Percentiles rank a stretch among this genome's conserved stretches.
Conservation (phyloP, 2,329 filamentous ascomycete genomes). For the Dothideomycetidae sp. region DNA sequence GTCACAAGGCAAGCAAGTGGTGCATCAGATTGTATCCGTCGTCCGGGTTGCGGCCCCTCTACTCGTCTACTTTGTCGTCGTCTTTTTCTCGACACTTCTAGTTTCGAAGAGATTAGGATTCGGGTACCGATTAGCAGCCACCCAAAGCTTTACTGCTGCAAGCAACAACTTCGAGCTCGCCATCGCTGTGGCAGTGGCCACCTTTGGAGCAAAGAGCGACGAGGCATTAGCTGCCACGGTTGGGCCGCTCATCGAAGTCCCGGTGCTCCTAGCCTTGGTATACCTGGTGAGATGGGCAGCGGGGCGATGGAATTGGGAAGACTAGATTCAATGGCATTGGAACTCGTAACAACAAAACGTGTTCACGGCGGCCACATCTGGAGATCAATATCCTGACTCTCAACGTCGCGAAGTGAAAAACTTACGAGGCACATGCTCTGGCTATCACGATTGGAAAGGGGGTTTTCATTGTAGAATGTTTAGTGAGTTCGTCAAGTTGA, state of each 20-base stretch:
- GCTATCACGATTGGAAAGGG: too few species aligned
- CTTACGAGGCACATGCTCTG: too few species aligned
- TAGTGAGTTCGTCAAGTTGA: too few species aligned
- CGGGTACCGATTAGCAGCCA: conserved; percentile 53
- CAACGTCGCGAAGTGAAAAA: too few species aligned
- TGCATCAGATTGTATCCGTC: conserved; percentile 72
- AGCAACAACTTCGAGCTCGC: conserved; percentile 91
- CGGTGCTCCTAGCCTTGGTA: conserved; percentile 62
- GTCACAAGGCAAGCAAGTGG: conserved; percentile 60
- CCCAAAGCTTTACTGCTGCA: conserved; percentile 76
- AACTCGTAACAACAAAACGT: too few species aligned
- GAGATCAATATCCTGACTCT: too few species aligned
- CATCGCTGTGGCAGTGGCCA: conserved; percentile 74
- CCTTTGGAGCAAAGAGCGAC: conserved; percentile 62
- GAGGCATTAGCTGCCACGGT: conserved; percentile 74
- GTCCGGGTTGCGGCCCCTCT: conserved; percentile 68
- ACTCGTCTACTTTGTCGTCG: conserved; percentile 62
- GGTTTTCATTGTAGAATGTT: too few species aligned
- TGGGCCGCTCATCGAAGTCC: conserved; percentile 74
- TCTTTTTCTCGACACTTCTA: conserved; percentile 57
- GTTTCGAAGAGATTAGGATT: conserved; percentile 54
- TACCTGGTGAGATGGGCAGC: conserved; percentile 52
- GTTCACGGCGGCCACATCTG: too few species aligned
- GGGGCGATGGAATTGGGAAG: conserved; percentile 36
- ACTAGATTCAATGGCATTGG: too few species aligned